Evolutionary conservation across 2,329 filamentous ascomycete species (phyloP), one percentile per base, ranked within the genome.

Genomic region (Cryphonectria carpinicola): DNA sequence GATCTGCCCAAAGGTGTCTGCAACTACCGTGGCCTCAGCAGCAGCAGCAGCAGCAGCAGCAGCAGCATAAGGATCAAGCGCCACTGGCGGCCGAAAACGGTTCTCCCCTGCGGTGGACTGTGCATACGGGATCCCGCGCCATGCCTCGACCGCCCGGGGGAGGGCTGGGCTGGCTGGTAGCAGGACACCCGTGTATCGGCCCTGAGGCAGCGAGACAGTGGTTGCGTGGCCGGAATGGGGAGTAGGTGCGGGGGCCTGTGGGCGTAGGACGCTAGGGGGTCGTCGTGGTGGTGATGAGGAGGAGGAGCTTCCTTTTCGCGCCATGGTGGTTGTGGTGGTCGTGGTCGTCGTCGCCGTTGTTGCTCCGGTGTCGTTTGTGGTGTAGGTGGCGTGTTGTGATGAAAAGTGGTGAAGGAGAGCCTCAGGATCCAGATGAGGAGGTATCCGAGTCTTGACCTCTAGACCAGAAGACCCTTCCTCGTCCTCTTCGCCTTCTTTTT

Each of bases 121-220:
- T 22, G 84, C 86, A 73, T 83, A 88, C 0, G 85, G 85, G 41
- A 88, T 81, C 65, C 85, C 85, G 61, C 82, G 81, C 76, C 84
- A 88, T 14, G 81, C 81, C 56, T 87, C 83, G 58, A 88, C 74
- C 22, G 80, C 74, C 64, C 80, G 82, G 4, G 84, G 83, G 37
- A 79, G 78, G 17, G 75, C 73, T 11, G 68, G 39, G 13, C 75
- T 76, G 14, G 77, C 71, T n/a, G 75, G 67, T 54, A 81, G 73
- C 46, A 79, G 76, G 35, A 79, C 76, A 69, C 83, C 83, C 2
- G 81, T 69, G 73, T 84, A 85, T 1, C 75, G 80, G 60, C 83
- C 83, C 73, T 85, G 83, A 14, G 62, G 73, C 62, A 84, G 76
- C 25, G 71, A 71, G 49, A 82, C 75, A 19, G 76, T 76, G 54